Evolutionary conservation across 1,284 basidiomycete species (phyloP), one percentile per base, ranked within the genome.

Genomic region (Anthracocystis panici-leucophaei): DNA sequence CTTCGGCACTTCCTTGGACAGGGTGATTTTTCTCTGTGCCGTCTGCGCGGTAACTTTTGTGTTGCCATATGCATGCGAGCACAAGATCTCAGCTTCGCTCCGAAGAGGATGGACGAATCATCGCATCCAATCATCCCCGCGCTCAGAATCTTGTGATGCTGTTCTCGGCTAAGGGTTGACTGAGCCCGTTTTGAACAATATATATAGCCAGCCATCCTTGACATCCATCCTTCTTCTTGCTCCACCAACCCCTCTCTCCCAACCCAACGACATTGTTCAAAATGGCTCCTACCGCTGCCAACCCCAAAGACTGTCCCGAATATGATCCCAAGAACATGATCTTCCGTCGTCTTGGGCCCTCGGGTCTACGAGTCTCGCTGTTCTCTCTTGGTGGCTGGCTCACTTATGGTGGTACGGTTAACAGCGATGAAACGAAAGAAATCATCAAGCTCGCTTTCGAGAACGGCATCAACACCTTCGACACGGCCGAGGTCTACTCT

Each of bases 401-500:
- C 21, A 79, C 74, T 14, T 75, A 75, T 57, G 80, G 80, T 16
- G 78, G 78, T 14, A 74, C 65, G 8, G 75, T 78, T 46, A 58
- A 72, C 59, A 49, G 50, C 44, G 67, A 80, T 31, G 66, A 72
- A 54, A 80, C 79, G 11, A 46, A 63, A 21, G 35, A 80, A 54
- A 72, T 79, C 51, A 53, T 81, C 38, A 73, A 71, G 56, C 66
- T 69, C 33, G 80, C 80, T 18, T 79, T 75, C 18, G 74, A 83
- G 63, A 42, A 67, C 49, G 91, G 91, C 11, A 90, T 91, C 72
- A 89, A 91, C 81, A 89, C 90, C 87, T 92, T 90, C 72, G 90
- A 90, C 81, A 89, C 89, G 35, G 90, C 90, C 38, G 90, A 91
- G 80, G 88, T 84, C 1, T 94, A 94, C 85, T 88, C 90, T 20